Conservation (phyloP, 1,284 basidiomycete genomes). For the Ustilago nuda region DNA sequence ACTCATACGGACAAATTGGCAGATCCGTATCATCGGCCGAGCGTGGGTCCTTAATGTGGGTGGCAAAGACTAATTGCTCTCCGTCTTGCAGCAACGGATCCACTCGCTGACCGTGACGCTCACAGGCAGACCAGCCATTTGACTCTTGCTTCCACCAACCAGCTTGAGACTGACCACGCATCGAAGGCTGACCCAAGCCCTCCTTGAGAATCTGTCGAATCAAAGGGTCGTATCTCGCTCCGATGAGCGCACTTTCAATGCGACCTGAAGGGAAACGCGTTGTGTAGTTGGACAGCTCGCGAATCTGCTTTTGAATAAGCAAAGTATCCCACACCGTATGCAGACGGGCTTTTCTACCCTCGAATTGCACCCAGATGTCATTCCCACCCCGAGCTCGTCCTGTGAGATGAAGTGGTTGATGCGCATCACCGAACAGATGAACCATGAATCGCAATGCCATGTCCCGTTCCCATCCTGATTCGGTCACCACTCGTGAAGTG, state of each 20-base stretch:
- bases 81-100: neutral
- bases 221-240: constrained; percentile 87
- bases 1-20: constrained; percentile 78
- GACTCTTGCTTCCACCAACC: constrained; percentile 53
- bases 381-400: constrained; percentile 88
- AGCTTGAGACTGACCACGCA: neutral
- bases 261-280: constrained; percentile 75
- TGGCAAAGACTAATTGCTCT: constrained; percentile 27
- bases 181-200: constrained; percentile 71
- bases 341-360: constrained; percentile 72
- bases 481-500: constrained; percentile 47
- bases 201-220: constrained; percentile 87
- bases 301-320: constrained; percentile 83
- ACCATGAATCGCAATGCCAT: constrained; percentile 86
- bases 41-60: constrained; percentile 14
- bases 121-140: constrained; percentile 61
- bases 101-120: constrained; percentile 6
- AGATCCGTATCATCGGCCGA: constrained; percentile 65
- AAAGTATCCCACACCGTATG: constrained; percentile 87
- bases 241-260: constrained; percentile 80
- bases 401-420: constrained; percentile 88
- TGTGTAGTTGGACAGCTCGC: constrained; percentile 81
- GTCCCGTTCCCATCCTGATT: constrained; percentile 68
- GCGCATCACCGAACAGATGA: constrained; percentile 90
- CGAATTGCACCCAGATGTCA: constrained; percentile 70